These are phyloP conservation scores for Lumnitzera racemosa DNA, from an alignment of 345 rosid species.

Conservation along the genomic window DNA sequence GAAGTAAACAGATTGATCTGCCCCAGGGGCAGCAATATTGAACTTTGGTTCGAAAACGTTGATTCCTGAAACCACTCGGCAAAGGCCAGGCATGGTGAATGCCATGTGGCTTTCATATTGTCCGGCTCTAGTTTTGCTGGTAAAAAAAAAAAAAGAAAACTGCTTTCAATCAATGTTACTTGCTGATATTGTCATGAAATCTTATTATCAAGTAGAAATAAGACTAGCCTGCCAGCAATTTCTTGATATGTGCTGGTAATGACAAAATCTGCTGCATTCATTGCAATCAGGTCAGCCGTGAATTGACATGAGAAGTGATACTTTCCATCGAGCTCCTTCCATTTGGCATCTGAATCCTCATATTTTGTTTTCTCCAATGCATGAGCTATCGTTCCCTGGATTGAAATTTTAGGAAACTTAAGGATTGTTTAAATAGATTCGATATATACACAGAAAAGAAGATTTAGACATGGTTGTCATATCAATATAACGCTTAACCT, in stretches of 20 bases:
- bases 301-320: constrained; percentile 95
- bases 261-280: constrained; percentile 82
- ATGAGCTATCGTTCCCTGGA: constrained; percentile 81
- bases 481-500: constrained; percentile 22
- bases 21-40: constrained; percentile 91
- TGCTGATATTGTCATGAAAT: too few species aligned
- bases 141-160: constrained; percentile 4
- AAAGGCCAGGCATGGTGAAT: constrained; percentile 90
- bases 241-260: constrained; percentile 92
- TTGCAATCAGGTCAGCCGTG: constrained; percentile 76
- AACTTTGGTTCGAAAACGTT: constrained; percentile 88
- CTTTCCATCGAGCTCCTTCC: constrained; percentile 80
- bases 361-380: constrained; percentile 92
- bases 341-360: constrained; percentile 79
- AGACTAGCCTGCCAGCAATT: constrained; percentile 81
- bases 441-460: background rate
- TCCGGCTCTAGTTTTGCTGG: constrained; percentile 73
- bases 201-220: constrained; percentile 2
- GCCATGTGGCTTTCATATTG: constrained; percentile 84
- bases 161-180: too few species aligned
- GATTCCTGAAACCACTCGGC: constrained; percentile 82
- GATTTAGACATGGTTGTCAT: background rate
- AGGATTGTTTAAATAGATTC: background rate
- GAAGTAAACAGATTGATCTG: constrained; percentile 93
- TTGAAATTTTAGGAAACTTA: constrained; percentile 2